Evolutionary conservation across 2,329 filamentous ascomycete genomes (phyloP), one percentile per base, ranked within the genome.

Genomic region (Sclerotiophoma versabilis): DNA sequence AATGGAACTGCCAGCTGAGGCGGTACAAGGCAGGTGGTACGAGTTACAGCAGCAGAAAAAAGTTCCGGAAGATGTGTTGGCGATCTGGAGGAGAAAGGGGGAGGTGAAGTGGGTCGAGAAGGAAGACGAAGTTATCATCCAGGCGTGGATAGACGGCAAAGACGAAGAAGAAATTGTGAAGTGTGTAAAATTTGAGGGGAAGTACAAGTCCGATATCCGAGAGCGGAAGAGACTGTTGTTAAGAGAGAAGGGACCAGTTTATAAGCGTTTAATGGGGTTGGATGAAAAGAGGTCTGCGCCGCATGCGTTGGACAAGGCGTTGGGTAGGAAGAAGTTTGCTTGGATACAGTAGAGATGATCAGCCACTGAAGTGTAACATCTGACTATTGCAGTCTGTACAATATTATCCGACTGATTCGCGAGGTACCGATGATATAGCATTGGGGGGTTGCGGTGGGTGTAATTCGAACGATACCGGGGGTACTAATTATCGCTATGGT

Each of bases 81-180:
- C 32, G 5, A 26, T 46, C 15, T 41, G 26, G 27, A 32, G 29
- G 19, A 37, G 39, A n/a, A 55, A 50, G 27, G 23, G 8, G 2
- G 14, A 48, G 14, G 48, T 43, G 0, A 1, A 17, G 1, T 60
- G 50, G 29, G 48, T 23, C 5, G 39, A 47, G 9, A 10, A 52
- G n/a, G 50, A 60, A 10, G 58, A 58, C 19, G 44, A 49, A 17
- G 20, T 11, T 3, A 54, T 60, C n/a, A 9, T 60, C 7, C 39
- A 14, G 15, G 14, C 45, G 1, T 58, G 49, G 37, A 32, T 51
- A 8, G 26, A 46, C 6, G 25, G 27, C 1, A 39, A 41, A 19
- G 15, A 32, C 6, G 49, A 58, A 10, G 26, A 54, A 6, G 38
- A 51, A 7, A 36, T 58, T 36, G 26, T 41, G 9, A 14, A 41